These are phyloP conservation scores for Microcyclosporella mali DNA, from an alignment of 2,329 filamentous ascomycete species.

Conservation along the genomic window DNA sequence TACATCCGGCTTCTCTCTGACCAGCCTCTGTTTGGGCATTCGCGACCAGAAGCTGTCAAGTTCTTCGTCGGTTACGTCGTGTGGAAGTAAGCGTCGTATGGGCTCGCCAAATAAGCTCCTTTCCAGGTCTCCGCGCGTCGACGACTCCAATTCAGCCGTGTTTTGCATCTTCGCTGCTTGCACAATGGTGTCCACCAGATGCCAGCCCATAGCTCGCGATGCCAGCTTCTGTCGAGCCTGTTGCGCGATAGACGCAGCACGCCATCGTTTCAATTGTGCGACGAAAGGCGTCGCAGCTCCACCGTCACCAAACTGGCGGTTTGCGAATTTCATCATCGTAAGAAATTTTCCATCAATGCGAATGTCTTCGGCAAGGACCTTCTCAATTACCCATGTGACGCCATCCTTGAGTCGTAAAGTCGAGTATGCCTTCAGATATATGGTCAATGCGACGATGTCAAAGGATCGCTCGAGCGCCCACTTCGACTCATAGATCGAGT, in stretches of 20 bases:
- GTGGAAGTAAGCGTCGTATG: too few species aligned
- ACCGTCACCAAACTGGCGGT: not conserved
- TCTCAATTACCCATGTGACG: conserved; percentile 23
- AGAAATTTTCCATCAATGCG: conserved; percentile 26
- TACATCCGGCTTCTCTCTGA: too few species aligned
- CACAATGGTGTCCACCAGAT: not conserved
- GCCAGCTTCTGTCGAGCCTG: not conserved
- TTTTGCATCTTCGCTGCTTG: too few species aligned
- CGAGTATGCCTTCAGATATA: conserved; percentile 28
- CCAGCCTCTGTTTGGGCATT: too few species aligned
- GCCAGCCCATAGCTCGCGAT: not conserved
- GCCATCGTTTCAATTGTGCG: not conserved
- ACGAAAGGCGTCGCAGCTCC: not conserved
- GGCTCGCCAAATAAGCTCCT: too few species aligned
- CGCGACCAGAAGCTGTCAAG: too few species aligned
- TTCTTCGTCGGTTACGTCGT: too few species aligned
- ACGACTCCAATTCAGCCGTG: too few species aligned
- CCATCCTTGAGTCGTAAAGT: conserved; percentile 8
- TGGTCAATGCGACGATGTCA: conserved; percentile 28
- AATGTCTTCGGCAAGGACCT: conserved; percentile 24
- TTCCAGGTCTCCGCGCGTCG: too few species aligned
- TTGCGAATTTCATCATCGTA: conserved; percentile 3
- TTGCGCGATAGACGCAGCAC: not conserved
- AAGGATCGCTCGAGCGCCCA: conserved; percentile 19
- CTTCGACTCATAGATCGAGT: conserved; percentile 21